phyloP scores from a whole-genome alignment of 176 grass and related monocot genomes.

The Eleusine indica region DNA sequence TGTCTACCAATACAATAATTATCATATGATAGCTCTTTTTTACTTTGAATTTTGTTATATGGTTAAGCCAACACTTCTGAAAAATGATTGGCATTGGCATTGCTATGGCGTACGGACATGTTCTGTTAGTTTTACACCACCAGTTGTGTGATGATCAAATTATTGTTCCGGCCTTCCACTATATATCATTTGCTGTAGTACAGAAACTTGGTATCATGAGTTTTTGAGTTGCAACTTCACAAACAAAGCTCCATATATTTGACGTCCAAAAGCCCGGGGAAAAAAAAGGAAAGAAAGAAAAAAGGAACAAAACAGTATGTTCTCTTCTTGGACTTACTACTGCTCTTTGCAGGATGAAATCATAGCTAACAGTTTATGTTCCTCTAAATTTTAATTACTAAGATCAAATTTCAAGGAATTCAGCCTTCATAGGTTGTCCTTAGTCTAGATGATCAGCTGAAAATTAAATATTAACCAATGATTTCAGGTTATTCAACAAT shows the following conservation, averaged over 20 bases:
- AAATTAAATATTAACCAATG: conserved; percentile 3
- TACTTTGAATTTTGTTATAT: conserved; percentile 47
- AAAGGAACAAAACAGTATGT: conserved; percentile 24
- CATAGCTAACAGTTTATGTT: conserved; percentile 10
- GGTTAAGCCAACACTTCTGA: neutral
- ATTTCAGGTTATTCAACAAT: conserved; percentile 39
- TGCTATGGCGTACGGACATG: conserved; percentile 1
- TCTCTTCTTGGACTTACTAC: conserved; percentile 29
- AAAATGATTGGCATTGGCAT: conserved; percentile 37
- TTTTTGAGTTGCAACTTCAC: conserved; percentile 44
- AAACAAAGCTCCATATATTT: conserved; percentile 19
- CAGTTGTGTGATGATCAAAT: conserved; percentile 59
- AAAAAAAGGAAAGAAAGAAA: conserved; percentile 16
- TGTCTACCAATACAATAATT: conserved; percentile 21
- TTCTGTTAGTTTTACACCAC: conserved; percentile 48
- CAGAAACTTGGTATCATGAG: conserved; percentile 35
- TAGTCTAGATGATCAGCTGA: conserved; percentile 1
- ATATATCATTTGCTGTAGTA: conserved; percentile 52
- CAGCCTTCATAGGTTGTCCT: conserved; percentile 13
- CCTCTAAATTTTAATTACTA: conserved; percentile 23
- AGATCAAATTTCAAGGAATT: conserved; percentile 8
- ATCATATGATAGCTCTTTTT: conserved; percentile 51
- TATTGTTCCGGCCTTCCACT: conserved; percentile 48
- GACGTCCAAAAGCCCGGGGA: neutral
- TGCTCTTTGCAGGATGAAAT: conserved; percentile 25